Conservation (phyloP, 345 rosid genomes). For the Laguncularia racemosa region DNA sequence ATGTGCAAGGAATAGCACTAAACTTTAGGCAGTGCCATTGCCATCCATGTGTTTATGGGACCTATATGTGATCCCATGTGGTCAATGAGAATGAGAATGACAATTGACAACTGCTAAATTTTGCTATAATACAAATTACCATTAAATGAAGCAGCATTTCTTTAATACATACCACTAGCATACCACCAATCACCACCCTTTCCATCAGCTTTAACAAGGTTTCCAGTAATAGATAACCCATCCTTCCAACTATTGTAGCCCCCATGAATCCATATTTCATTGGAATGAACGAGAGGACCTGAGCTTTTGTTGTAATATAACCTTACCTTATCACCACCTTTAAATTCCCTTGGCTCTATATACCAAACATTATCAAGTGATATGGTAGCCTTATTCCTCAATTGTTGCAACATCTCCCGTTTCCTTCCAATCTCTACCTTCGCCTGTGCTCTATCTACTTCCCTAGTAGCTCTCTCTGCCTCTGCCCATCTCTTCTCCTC, state of each 20-base stretch:
- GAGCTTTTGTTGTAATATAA: slow-evolving; percentile 64
- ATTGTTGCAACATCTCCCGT: slow-evolving; percentile 30
- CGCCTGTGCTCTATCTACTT: slow-evolving; percentile 76
- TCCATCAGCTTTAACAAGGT: slow-evolving; percentile 40
- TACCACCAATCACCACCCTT: slow-evolving; percentile 79
- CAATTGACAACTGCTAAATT: not conserved
- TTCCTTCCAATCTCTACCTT: slow-evolving; percentile 49
- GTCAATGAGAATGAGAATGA: no score
- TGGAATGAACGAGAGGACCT: slow-evolving; percentile 59
- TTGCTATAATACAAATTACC: not conserved
- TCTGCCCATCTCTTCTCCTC: slow-evolving; percentile 70
- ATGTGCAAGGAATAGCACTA: no score
- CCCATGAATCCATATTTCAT: slow-evolving; percentile 85
- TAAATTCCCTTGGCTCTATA: slow-evolving; percentile 59
- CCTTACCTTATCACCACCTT: slow-evolving; percentile 44
- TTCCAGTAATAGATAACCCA: slow-evolving; percentile 59
- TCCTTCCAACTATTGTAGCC: slow-evolving; percentile 76
- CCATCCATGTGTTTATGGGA: no score
- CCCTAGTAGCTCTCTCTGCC: slow-evolving; percentile 63
- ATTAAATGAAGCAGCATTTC: not conserved
- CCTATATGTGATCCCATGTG: no score
- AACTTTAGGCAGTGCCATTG: no score
- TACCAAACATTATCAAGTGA: slow-evolving; percentile 57
- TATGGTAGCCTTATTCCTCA: slow-evolving; percentile 41
- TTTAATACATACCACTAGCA: slow-evolving; percentile 50